These are phyloP conservation scores for Sugiyamaella boreocaroliniensis DNA, from an alignment of 805 yeast genomes.

Conservation along the genomic window DNA sequence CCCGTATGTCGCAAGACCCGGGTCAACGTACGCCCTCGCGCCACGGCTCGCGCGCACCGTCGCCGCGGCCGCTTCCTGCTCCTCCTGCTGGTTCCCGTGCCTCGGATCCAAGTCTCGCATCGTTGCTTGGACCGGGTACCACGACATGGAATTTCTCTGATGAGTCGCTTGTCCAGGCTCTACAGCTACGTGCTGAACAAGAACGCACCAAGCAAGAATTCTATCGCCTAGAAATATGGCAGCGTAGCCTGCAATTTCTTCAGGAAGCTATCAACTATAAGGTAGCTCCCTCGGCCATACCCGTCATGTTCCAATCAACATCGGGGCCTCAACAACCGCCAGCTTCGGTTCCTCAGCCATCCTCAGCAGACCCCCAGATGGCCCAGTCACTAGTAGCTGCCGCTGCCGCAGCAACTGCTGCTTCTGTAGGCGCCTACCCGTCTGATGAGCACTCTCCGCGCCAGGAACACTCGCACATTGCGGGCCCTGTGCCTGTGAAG, in stretches of 20 bases:
- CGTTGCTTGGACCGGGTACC: constrained; percentile 48
- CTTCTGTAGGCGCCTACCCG: constrained; percentile 12
- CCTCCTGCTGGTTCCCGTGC: too few species aligned
- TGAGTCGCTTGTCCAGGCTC: constrained; percentile 49
- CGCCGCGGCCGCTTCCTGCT: neutral
- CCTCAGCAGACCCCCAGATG: neutral
- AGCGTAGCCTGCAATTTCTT: constrained; percentile 54
- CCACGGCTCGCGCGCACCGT: neutral
- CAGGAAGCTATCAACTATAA: constrained; percentile 53
- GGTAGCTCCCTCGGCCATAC: constrained; percentile 59
- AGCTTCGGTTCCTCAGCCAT: constrained; percentile 2
- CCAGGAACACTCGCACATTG: neutral
- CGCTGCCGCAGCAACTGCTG: constrained; percentile 16
- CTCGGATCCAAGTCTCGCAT: constrained; percentile 11
- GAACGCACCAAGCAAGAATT: constrained; percentile 79
- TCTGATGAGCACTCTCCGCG: constrained; percentile 4
- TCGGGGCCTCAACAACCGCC: constrained; percentile 9
- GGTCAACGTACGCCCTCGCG: neutral
- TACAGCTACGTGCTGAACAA: constrained; percentile 59
- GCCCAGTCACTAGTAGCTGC: constrained; percentile 3
- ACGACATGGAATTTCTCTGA: constrained; percentile 52
- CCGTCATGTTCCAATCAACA: constrained; percentile 41
- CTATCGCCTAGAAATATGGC: constrained; percentile 57
- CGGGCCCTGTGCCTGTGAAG: constrained; percentile 1
- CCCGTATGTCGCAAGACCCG: neutral